A percentile compares a stretch with the other conserved stretches of the same genome.
phyloP scores from a whole-genome alignment of 257 asterid species.

The Solanum pinnatisectum region DNA sequence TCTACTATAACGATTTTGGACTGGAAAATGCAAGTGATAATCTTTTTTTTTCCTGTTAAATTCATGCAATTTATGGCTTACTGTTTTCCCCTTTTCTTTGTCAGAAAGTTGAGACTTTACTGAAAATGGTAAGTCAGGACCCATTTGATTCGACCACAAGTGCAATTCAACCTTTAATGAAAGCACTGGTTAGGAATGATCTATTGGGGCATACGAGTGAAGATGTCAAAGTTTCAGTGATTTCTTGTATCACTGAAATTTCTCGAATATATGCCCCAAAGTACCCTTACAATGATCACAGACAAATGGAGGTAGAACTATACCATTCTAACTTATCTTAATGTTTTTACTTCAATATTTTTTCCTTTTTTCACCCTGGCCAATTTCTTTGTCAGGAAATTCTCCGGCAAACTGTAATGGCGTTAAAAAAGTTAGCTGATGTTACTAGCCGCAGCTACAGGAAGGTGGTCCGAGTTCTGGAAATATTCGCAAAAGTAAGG shows the following conservation, averaged over 20 bases:
- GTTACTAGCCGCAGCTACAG: slow-evolving; percentile 17
- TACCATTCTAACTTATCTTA: not conserved
- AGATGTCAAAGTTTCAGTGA: slow-evolving; percentile 33
- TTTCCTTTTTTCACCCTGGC: not conserved
- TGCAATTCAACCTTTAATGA: slow-evolving; percentile 34
- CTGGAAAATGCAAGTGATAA: not conserved
- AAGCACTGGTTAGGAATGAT: slow-evolving; percentile 25
- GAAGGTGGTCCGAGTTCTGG: slow-evolving; percentile 32
- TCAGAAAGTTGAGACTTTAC: slow-evolving; percentile 36
- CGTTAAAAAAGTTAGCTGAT: slow-evolving; percentile 32
- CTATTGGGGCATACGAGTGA: slow-evolving; percentile 20
- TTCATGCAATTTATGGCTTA: no score
- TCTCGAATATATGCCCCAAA: slow-evolving; percentile 50
- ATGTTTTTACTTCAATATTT: not conserved
- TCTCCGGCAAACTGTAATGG: slow-evolving; percentile 23
- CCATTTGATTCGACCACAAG: slow-evolving; percentile 23
- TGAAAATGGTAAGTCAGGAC: slow-evolving; percentile 33
- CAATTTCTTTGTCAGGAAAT: slow-evolving; percentile 19
- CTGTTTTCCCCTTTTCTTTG: not conserved
- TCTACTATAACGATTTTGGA: not conserved
- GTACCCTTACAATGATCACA: slow-evolving; percentile 26
- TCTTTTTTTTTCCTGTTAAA: not conserved
- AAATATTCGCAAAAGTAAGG: slow-evolving; percentile 31
- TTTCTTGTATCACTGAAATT: slow-evolving; percentile 46
- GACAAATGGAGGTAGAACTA: slow-evolving; percentile 29